Evolutionary conservation across 805 yeast genomes (phyloP).

Genomic region (Pichia californica): DNA sequence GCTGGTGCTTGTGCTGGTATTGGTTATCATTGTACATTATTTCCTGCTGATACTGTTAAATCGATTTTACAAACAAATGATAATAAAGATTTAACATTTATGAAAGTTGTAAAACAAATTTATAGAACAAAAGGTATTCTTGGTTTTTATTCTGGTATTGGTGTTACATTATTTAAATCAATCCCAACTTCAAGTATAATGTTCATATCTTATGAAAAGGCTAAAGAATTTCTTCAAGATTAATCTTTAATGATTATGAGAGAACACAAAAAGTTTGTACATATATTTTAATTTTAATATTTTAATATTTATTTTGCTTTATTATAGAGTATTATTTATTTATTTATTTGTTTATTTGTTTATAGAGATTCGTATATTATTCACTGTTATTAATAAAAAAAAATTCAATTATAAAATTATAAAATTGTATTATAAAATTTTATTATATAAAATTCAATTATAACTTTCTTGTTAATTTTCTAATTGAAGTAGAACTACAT

Average conservation of each 20-base stretch:
- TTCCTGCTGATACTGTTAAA: conserved; percentile 89
- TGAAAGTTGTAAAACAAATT: conserved; percentile 34
- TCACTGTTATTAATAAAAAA: no score
- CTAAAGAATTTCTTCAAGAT: conserved; percentile 38
- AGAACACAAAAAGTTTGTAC: no score
- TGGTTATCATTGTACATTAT: conserved; percentile 69
- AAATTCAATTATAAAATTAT: no score
- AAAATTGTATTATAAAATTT: neutral
- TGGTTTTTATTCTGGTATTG: conserved; percentile 79
- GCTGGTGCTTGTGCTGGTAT: conserved; percentile 90
- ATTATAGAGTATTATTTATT: no score
- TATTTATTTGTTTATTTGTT: neutral
- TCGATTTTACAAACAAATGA: conserved; percentile 67
- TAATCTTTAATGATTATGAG: no score
- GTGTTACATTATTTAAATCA: conserved; percentile 74
- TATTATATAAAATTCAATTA: neutral
- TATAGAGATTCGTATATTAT: no score
- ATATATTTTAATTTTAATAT: no score
- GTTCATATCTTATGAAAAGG: conserved; percentile 69
- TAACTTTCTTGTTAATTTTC: neutral
- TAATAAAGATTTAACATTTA: conserved; percentile 21
- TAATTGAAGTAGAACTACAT: neutral
- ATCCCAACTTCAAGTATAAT: conserved; percentile 88
- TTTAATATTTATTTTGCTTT: no score
- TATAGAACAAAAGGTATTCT: conserved; percentile 51